Evolutionary conservation across 2,329 filamentous ascomycete species (phyloP), one percentile per base, ranked within the genome.

Genomic region (Phoma sp.): DNA sequence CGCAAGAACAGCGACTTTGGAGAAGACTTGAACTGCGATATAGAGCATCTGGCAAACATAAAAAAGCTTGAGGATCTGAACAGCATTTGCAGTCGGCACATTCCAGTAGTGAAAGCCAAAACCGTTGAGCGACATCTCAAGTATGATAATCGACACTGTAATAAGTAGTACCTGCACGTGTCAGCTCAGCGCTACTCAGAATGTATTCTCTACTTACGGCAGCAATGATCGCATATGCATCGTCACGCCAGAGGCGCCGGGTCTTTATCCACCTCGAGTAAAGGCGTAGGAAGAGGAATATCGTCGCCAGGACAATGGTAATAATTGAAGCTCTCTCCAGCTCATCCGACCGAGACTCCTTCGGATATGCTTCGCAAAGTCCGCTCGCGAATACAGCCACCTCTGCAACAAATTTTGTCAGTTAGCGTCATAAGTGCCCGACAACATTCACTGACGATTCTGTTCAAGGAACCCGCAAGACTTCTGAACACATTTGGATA

Each of bases 21-120:
- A 53, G 23, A 58, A 58, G 26, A 59, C 21, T 23, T 62, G 60
- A 7, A 60, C 57, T 14, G 49, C 25, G 15, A 60, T 32, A 23
- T 60, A 60, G 9, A 58, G 42, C 60, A 61, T 59, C 11, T 61
- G 56, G 18, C 53, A 59, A n/a, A 57, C 55, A 21, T 62, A 62
- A 25, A 48, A 60, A 2, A 58, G 48, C 40, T 60, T 58, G 10
- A 60, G 52, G 11, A 62, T 54, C 14, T 37, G 25, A 9, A 60
- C 54, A 1, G 42, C 57, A 15, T 58, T 56, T 2, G 25, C 23
- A 0, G 47, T 29, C 7, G 51, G 46, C 10, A 62, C 48, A 15
- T 60, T 28, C 60, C 57, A 62, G 40, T 60, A 60, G 28, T 62
- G 60, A 4, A 53, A 30, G 23, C 57, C 60, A 10, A 60, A 62